These are phyloP conservation scores for Debaryomyces udenii DNA, from an alignment of 1,139 yeast species.

Conservation along the genomic window DNA sequence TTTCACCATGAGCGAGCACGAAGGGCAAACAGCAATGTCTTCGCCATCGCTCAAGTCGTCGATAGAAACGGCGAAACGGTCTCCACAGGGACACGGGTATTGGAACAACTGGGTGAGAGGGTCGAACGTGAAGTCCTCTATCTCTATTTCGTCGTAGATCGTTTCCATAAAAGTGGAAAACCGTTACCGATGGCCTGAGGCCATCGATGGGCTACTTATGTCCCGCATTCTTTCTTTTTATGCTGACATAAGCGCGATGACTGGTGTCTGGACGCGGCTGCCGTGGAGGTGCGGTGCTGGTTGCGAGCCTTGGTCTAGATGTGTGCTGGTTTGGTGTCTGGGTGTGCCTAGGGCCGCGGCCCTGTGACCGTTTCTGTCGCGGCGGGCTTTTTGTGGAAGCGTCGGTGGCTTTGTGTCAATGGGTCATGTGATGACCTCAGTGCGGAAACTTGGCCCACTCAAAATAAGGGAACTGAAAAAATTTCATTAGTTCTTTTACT, in stretches of 20 bases:
- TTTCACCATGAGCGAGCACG: constrained; percentile 90
- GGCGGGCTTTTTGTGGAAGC: neutral
- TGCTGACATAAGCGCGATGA: too few relatives aligned
- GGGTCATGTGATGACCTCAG: constrained; percentile 1
- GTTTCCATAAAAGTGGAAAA: constrained; percentile 40
- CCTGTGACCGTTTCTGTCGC: constrained; percentile 6
- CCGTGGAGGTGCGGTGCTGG: too few relatives aligned
- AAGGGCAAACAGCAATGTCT: constrained; percentile 94
- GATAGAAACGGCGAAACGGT: constrained; percentile 80
- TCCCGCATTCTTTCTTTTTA: too few relatives aligned
- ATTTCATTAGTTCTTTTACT: constrained; percentile 9
- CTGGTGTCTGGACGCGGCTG: too few relatives aligned
- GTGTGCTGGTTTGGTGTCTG: too few relatives aligned
- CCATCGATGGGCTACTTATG: too few relatives aligned
- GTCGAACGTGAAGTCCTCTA: constrained; percentile 94
- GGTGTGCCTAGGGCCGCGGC: constrained; percentile 1
- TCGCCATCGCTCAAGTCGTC: constrained; percentile 91
- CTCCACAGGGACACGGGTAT: constrained; percentile 99
- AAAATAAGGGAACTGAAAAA: constrained; percentile 10
- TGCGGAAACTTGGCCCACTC: constrained; percentile 8
- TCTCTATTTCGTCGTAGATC: constrained; percentile 91
- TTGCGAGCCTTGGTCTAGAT: too few relatives aligned
- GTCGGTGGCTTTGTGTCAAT: constrained; percentile 6
- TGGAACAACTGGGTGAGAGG: constrained; percentile 77
- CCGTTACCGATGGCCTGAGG: neutral